Percentiles rank a stretch among this genome's conserved stretches.
These are phyloP conservation scores for Rhodocollybia butyracea DNA, from an alignment of 768 basidiomycete genomes.

Conservation along the genomic window DNA sequence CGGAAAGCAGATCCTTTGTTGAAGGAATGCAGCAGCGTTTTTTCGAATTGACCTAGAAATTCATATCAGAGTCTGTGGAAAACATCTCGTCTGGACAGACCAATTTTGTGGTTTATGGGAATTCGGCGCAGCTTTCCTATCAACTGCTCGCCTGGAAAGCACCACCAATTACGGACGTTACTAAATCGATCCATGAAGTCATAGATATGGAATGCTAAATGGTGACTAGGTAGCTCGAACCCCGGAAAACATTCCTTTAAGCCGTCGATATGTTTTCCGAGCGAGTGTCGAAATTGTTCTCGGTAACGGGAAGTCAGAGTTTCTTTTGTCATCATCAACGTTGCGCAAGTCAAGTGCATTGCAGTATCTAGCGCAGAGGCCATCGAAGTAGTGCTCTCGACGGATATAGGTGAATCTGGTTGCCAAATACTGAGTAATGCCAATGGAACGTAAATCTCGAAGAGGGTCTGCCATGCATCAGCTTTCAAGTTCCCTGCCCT, in stretches of 20 bases:
- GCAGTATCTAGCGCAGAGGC: background rate
- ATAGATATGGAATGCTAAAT: conserved; percentile 13
- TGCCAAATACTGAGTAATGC: conserved; percentile 20
- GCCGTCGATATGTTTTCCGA: conserved; percentile 3
- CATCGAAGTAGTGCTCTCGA: background rate
- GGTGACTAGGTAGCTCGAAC: conserved; percentile 9
- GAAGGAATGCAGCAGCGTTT: conserved; percentile 12
- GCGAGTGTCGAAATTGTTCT: background rate
- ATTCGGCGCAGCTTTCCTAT: conserved; percentile 19
- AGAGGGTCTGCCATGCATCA: conserved; percentile 18
- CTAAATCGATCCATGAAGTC: conserved; percentile 13
- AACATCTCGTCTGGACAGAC: conserved; percentile 4
- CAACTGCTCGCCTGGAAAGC: conserved; percentile 20
- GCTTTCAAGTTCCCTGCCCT: conserved; percentile 22
- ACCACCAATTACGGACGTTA: conserved; percentile 18
- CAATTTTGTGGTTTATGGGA: conserved; percentile 20
- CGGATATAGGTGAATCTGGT: background rate
- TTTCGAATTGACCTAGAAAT: conserved; percentile 10
- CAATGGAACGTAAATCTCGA: conserved; percentile 18
- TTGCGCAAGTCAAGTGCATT: background rate
- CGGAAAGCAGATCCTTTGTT: conserved; percentile 10
- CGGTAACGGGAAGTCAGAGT: background rate
- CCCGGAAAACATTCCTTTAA: conserved; percentile 6
- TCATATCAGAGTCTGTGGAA: background rate
- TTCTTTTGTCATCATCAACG: background rate